A percentile compares a stretch with the other conserved stretches of the same genome.
phyloP scores from a whole-genome alignment of 2,329 filamentous ascomycete genomes.

The Curvularia hawaiiensis region DNA sequence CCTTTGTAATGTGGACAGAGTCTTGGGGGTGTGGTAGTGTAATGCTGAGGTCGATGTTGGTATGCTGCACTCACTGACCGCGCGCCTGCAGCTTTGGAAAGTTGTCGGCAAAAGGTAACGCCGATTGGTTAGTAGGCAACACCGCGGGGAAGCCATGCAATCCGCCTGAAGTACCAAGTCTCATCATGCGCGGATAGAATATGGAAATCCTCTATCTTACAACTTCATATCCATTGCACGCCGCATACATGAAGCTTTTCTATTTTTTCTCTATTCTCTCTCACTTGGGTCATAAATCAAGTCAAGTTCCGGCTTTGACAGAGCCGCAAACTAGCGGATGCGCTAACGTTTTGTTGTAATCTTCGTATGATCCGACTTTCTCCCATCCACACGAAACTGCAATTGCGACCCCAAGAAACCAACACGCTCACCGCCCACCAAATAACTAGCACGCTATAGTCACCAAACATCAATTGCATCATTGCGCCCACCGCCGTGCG shows the following conservation, averaged over 20 bases:
- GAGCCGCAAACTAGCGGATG: constrained; percentile 12
- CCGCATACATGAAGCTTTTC: too few relatives aligned
- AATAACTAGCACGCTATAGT: neutral
- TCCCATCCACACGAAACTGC: neutral
- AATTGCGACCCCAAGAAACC: neutral
- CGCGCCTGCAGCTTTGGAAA: constrained; percentile 23
- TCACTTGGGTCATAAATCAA: neutral
- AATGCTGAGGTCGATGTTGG: constrained; percentile 1
- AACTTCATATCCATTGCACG: neutral
- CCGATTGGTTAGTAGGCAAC: constrained; percentile 10
- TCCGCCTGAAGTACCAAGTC: neutral
- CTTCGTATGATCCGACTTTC: neutral
- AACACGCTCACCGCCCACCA: neutral
- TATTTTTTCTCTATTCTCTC: neutral
- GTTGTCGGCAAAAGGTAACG: constrained; percentile 19
- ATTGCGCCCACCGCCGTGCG: constrained; percentile 19
- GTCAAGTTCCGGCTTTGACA: neutral
- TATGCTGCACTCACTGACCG: constrained; percentile 3
- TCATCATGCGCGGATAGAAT: neutral
- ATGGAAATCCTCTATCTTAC: too few relatives aligned
- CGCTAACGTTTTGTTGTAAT: constrained; percentile 12
- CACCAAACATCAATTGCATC: constrained; percentile 3
- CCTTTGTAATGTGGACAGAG: neutral
- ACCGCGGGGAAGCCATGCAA: constrained; percentile 12
- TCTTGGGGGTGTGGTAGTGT: constrained; percentile 4